Percentiles rank a stretch among this genome's conserved stretches.
These are phyloP conservation scores for Linanthus parryae DNA, from an alignment of 148 eudicot species.

Conservation along the genomic window DNA sequence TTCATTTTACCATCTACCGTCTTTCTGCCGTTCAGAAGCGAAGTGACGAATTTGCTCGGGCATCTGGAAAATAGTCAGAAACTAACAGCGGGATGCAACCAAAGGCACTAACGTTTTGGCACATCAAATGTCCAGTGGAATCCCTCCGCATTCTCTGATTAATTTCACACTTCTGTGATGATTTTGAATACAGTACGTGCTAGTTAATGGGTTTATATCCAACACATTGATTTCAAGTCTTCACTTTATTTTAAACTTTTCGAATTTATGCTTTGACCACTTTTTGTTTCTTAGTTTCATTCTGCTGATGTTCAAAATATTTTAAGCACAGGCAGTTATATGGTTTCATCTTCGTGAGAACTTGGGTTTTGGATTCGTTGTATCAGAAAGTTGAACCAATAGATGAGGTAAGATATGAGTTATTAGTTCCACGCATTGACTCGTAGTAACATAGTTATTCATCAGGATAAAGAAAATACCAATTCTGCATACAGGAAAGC, in stretches of 20 bases:
- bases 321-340: slow-evolving; percentile 57
- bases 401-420: slow-evolving; percentile 53
- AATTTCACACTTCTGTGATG: slow-evolving; percentile 58
- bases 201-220: not conserved
- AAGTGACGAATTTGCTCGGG: slow-evolving; percentile 58
- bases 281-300: not conserved
- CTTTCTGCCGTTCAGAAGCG: slow-evolving; percentile 38
- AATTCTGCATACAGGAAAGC: too few species aligned
- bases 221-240: slow-evolving; percentile 1
- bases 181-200: slow-evolving; percentile 65
- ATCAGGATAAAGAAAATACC: too few species aligned
- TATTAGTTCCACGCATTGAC: too few species aligned
- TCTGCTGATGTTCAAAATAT: slow-evolving; percentile 5
- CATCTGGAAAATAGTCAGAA: slow-evolving; percentile 59
- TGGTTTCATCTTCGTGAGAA: slow-evolving; percentile 80
- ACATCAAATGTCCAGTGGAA: slow-evolving; percentile 22
- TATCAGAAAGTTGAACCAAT: slow-evolving; percentile 88
- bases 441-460: too few species aligned
- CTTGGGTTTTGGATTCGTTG: slow-evolving; percentile 53
- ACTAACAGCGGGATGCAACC: slow-evolving; percentile 26
- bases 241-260: not conserved
- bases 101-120: slow-evolving; percentile 37
- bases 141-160: slow-evolving; percentile 31
- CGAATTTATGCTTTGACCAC: not conserved
- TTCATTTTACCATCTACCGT: not conserved